Evolutionary conservation across 73 alveolate species (phyloP).

Genomic region (Urostyla sp.): DNA sequence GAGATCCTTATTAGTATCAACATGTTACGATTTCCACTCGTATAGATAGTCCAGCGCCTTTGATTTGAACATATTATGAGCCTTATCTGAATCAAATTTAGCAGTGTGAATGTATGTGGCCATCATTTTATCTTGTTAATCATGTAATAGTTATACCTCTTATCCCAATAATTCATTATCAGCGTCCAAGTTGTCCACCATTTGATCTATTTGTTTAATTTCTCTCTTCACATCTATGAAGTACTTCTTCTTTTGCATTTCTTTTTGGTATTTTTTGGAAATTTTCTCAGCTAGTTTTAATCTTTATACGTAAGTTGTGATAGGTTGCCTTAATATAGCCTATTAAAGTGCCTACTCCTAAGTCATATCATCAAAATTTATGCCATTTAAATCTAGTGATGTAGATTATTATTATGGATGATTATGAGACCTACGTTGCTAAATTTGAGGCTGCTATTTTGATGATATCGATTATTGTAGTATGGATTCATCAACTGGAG

Average conservation of each 20-base stretch:
- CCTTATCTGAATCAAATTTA: constrained; percentile 25
- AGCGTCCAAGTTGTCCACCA: constrained; percentile 19
- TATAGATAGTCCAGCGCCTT: constrained; percentile 21
- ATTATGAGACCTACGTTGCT: background rate
- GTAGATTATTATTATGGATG: background rate
- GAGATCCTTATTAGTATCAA: constrained; percentile 20
- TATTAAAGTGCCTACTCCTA: no score
- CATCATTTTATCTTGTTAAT: background rate
- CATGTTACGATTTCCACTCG: constrained; percentile 28
- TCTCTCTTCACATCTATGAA: background rate
- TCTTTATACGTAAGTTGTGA: constrained; percentile 33
- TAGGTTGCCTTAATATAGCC: constrained; percentile 7
- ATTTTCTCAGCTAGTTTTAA: constrained; percentile 32
- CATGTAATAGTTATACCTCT: background rate
- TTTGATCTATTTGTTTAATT: background rate
- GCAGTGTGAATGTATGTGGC: background rate
- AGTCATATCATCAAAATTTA: no score
- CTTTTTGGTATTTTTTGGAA: constrained; percentile 26
- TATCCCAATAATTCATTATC: constrained; percentile 7
- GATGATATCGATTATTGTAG: background rate
- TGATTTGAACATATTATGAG: background rate
- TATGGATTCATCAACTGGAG: no score
- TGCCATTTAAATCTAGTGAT: background rate
- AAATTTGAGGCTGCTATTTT: background rate
- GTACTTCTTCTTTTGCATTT: constrained; percentile 2